A percentile compares a stretch with the other conserved stretches of the same genome.
Conservation (phyloP, 768 basidiomycete species). For the Russula sp. region DNA sequence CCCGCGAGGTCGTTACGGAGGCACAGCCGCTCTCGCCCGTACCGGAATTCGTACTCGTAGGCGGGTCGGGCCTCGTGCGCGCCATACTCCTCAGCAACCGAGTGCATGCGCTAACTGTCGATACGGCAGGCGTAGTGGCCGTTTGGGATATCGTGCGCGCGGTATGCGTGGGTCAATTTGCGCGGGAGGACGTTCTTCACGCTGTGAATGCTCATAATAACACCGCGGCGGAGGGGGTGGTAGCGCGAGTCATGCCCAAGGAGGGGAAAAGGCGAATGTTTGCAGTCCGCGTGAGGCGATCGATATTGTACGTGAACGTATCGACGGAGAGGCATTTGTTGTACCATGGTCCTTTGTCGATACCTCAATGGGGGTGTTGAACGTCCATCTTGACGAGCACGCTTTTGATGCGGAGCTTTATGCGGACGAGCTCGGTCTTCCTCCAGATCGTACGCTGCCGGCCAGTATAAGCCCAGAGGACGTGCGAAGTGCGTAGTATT, state of each 20-base stretch:
- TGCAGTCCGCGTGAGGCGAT: conserved; percentile 77
- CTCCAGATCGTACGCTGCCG: conserved; percentile 31
- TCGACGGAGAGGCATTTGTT: conserved; percentile 93
- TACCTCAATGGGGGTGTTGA: conserved; percentile 84
- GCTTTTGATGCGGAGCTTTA: conserved; percentile 96
- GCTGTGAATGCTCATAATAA: conserved; percentile 37
- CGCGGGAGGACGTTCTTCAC: conserved; percentile 61
- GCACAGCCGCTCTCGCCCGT: conserved; percentile 52
- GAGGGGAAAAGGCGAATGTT: conserved; percentile 42
- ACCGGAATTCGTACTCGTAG: conserved; percentile 71
- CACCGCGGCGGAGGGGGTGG: no score
- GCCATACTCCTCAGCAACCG: conserved; percentile 82
- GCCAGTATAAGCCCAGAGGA: conserved; percentile 72
- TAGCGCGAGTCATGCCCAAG: conserved; percentile 25
- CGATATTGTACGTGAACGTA: conserved; percentile 81
- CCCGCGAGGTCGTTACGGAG: conserved; percentile 77
- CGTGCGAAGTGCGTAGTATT: conserved; percentile 65
- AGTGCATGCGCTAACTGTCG: conserved; percentile 85
- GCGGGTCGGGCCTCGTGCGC: conserved; percentile 79
- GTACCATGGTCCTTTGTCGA: conserved; percentile 85
- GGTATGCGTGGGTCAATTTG: conserved; percentile 68
- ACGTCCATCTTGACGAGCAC: conserved; percentile 81
- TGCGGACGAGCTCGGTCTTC: conserved; percentile 83
- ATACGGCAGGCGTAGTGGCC: conserved; percentile 83
- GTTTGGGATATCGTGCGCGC: conserved; percentile 91